These are phyloP conservation scores for Keqinozyma sinolaborantium DNA, from an alignment of 1,139 yeast species.

Conservation along the genomic window DNA sequence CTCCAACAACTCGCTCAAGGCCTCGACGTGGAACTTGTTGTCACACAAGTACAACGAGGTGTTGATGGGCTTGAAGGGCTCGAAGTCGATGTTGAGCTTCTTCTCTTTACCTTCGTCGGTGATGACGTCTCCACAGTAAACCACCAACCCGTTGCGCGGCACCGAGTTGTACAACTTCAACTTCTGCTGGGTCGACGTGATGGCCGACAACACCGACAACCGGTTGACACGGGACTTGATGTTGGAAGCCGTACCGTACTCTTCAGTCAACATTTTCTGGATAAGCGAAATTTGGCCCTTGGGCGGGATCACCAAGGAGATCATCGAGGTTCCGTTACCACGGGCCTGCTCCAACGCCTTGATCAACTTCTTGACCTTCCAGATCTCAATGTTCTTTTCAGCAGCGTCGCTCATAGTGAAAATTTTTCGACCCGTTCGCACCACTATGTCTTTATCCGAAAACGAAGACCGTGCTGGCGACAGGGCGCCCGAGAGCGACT, in stretches of 20 bases:
- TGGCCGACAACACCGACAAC: slow-evolving; percentile 90
- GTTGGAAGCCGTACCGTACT: slow-evolving; percentile 97
- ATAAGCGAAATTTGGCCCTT: slow-evolving; percentile 86
- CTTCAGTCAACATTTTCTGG: slow-evolving; percentile 93
- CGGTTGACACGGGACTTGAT: slow-evolving; percentile 97
- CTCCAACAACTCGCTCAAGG: slow-evolving; percentile 87
- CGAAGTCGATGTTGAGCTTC: slow-evolving; percentile 91
- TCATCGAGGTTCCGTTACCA: slow-evolving; percentile 99
- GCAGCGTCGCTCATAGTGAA: slow-evolving; percentile 37
- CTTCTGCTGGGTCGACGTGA: slow-evolving; percentile 96
- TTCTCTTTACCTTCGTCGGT: slow-evolving; percentile 97
- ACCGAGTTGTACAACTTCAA: slow-evolving; percentile 84
- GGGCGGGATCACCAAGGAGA: slow-evolving; percentile 93
- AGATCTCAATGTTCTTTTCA: slow-evolving; percentile 94
- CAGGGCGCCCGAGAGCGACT: not conserved
- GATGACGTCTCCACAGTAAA: slow-evolving; percentile 97
- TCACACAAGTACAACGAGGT: slow-evolving; percentile 95
- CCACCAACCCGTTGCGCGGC: slow-evolving; percentile 91
- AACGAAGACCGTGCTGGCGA: too few relatives aligned
- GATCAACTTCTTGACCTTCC: slow-evolving; percentile 96
- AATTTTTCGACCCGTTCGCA: too few relatives aligned
- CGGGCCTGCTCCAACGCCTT: slow-evolving; percentile 84
- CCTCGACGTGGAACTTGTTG: slow-evolving; percentile 97
- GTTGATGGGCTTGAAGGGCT: slow-evolving; percentile 97
- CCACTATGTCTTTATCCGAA: too few relatives aligned